These are phyloP conservation scores for Sicyos baderoa DNA, from an alignment of 306 rosid genomes.

Conservation along the genomic window DNA sequence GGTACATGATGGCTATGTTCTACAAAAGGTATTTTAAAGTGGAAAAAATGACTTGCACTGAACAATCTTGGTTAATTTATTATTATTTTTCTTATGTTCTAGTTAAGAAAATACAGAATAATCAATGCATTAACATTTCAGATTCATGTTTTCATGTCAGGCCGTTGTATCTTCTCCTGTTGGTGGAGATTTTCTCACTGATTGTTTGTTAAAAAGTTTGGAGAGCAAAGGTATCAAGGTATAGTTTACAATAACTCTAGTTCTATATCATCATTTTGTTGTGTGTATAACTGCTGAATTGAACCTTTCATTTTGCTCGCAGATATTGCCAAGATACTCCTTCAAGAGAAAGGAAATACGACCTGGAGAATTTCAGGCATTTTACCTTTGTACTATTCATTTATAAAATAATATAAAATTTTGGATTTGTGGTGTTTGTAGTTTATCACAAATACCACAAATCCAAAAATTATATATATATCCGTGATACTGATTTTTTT, in stretches of 20 bases:
- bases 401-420: background rate
- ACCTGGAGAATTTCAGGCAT: slow-evolving; percentile 95
- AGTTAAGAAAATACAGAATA: background rate
- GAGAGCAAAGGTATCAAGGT: slow-evolving; percentile 90
- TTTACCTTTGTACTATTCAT: slow-evolving; percentile 8
- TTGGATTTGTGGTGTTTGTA: too few relatives aligned
- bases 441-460: background rate
- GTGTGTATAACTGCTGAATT: background rate
- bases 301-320: slow-evolving; percentile 19
- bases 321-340: slow-evolving; percentile 87
- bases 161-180: slow-evolving; percentile 88
- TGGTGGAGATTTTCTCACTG: slow-evolving; percentile 96
- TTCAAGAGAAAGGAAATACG: slow-evolving; percentile 94
- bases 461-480: too few relatives aligned
- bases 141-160: slow-evolving; percentile 32
- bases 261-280: background rate
- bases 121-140: background rate
- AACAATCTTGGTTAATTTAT: background rate
- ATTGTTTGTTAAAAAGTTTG: slow-evolving; percentile 89
- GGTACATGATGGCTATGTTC: slow-evolving; percentile 95
- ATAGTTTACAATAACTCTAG: slow-evolving; percentile 27
- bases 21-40: slow-evolving; percentile 62
- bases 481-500: too few relatives aligned
- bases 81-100: background rate
- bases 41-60: background rate